Evolutionary conservation across 2,329 filamentous ascomycete genomes (phyloP).

Genomic region (Aspergillus texensis): DNA sequence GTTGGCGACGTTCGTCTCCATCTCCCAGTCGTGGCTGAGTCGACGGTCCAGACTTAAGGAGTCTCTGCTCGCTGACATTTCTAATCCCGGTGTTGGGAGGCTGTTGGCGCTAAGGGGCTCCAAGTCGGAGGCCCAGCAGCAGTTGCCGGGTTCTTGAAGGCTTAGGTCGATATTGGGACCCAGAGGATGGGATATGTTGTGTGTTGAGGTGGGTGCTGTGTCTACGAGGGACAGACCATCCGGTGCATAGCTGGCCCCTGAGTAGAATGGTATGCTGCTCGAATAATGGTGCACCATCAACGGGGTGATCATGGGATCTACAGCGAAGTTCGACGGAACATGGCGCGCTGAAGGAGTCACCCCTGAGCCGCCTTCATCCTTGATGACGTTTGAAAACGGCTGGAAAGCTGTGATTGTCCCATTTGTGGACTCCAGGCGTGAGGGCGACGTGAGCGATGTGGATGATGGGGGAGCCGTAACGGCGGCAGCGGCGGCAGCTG

Average conservation of each 20-base stretch:
- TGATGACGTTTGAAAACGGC: constrained; percentile 9
- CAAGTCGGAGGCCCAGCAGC: constrained; percentile 15
- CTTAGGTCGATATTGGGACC: constrained; percentile 1
- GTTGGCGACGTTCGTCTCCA: constrained; percentile 10
- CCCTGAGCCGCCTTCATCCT: background rate
- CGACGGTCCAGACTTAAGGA: constrained; percentile 1
- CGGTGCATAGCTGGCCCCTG: background rate
- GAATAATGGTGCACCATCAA: constrained; percentile 1
- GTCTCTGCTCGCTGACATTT: background rate
- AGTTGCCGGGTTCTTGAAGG: background rate
- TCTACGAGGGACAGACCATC: background rate
- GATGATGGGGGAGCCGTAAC: constrained; percentile 4
- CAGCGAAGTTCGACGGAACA: background rate
- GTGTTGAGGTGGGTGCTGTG: background rate
- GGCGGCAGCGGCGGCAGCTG: constrained; percentile 7
- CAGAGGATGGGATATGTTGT: background rate
- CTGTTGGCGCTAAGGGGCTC: background rate
- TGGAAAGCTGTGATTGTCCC: constrained; percentile 21
- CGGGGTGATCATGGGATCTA: background rate
- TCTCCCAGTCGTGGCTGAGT: constrained; percentile 14
- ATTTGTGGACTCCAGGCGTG: constrained; percentile 23
- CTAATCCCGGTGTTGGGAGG: background rate
- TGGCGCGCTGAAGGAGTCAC: background rate
- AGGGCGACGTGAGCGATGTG: constrained; percentile 32
- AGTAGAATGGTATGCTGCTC: constrained; percentile 2